Evolutionary conservation across 108 stramenopile genomes (phyloP), one percentile per base, ranked within the genome.

Genomic region (Skeletonema grethae): DNA sequence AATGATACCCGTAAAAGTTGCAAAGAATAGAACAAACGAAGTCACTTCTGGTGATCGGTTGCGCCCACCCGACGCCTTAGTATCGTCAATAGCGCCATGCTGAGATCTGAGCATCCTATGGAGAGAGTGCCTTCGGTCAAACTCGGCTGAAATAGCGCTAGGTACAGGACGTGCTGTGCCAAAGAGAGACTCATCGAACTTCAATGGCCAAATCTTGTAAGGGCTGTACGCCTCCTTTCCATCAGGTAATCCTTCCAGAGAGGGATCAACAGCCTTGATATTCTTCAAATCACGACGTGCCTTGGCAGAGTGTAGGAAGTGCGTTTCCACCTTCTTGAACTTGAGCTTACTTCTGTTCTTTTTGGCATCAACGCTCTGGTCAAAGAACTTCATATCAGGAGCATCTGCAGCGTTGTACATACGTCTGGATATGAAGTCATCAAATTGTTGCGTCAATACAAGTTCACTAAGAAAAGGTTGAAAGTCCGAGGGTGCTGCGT

Each of bases 281-380:
- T 72, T 80, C 61, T 86, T 80, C 59, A 92, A 80, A 31, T 84
- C 79, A 48, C 87, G 89, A 74, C 88, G 91, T 30, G 85, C 85
- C 57, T 88, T 89, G 6, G 93, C 91, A 70, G 78, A 82, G 50
- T 85, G 82, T 3, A 94, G 63, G 53, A 94, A 89, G 2, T 90
- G 90, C 8, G 93, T 94, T 15, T 91, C 89, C 36, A 82, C 79
- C 68, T 94, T 94, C 43, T 77, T 84, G 24, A 94, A 68, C 64
- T 88, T 87, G 62, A 88, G 50, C 22, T 79, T 76, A 56, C 88
- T 90, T 13, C 94, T 76, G 55, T 94, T 94, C 62, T 88, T 82
- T 79, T 94, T 96, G 29, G 92, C 92, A 68, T 92, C 88, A 38
- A 96, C 89, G 31, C 87, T 88, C 70, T 94, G 90, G 62, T 96